phyloP scores from a whole-genome alignment of 2,329 filamentous ascomycete species.

The Penicillium glabrum region DNA sequence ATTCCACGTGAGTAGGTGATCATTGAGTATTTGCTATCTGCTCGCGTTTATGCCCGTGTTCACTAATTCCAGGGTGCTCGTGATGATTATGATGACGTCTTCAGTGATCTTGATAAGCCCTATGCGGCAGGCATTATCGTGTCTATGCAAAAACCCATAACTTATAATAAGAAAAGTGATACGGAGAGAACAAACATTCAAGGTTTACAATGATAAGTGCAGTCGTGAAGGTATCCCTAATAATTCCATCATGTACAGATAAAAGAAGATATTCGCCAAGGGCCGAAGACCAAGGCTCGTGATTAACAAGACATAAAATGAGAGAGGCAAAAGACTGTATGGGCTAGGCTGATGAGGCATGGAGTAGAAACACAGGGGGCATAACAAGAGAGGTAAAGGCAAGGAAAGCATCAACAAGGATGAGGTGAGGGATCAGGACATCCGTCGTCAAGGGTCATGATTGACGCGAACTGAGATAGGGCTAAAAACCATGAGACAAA shows the following conservation, averaged over 20 bases:
- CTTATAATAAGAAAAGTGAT: background rate
- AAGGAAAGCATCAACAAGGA: slow-evolving; percentile 6
- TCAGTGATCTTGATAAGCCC: no score
- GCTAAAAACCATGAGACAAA: slow-evolving; percentile 15
- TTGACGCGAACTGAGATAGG: slow-evolving; percentile 18
- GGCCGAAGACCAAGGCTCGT: slow-evolving; percentile 13
- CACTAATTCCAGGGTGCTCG: no score
- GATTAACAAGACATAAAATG: slow-evolving; percentile 17
- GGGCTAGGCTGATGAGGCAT: slow-evolving; percentile 17
- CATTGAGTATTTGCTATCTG: no score
- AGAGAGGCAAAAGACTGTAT: slow-evolving; percentile 22
- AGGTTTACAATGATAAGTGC: background rate
- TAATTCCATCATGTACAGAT: slow-evolving; percentile 32
- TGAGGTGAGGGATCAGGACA: slow-evolving; percentile 13
- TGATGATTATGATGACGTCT: no score
- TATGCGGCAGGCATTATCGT: no score
- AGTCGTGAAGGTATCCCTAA: slow-evolving; percentile 23
- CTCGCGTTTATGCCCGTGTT: no score
- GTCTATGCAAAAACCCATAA: background rate
- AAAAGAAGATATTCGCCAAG: slow-evolving; percentile 15
- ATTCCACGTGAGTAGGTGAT: no score
- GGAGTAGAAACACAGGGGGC: slow-evolving; percentile 12
- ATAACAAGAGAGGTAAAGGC: slow-evolving; percentile 11
- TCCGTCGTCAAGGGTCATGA: slow-evolving; percentile 25
- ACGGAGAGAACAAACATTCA: background rate